phyloP scores from a whole-genome alignment of 768 basidiomycete genomes.

The Cyathus striatus region DNA sequence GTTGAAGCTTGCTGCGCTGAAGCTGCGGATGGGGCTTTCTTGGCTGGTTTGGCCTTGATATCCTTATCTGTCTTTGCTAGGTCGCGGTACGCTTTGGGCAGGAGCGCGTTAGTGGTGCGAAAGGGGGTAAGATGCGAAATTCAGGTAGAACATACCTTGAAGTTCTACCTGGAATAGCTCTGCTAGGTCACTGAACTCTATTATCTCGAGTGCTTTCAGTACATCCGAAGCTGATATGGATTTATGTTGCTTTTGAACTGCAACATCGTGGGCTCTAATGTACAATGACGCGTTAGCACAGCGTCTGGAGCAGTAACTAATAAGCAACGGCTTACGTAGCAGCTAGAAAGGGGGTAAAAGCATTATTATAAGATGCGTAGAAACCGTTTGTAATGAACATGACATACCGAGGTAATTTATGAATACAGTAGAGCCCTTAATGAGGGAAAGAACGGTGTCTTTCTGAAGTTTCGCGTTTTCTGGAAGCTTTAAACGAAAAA shows the following conservation, averaged over 20 bases:
- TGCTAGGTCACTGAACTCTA: constrained; percentile 72
- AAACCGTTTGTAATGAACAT: background rate
- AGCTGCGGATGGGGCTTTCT: constrained; percentile 13
- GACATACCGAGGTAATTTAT: constrained; percentile 85
- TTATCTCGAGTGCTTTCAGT: constrained; percentile 75
- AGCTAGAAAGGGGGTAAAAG: constrained; percentile 27
- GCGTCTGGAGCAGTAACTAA: background rate
- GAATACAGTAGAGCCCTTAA: constrained; percentile 91
- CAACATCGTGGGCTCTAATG: constrained; percentile 85
- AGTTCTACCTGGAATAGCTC: constrained; percentile 62
- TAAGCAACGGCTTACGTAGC: constrained; percentile 35
- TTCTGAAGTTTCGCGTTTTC: constrained; percentile 86
- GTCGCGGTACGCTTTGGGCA: constrained; percentile 58
- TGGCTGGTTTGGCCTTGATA: constrained; percentile 24
- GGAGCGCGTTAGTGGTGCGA: background rate
- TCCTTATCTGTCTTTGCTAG: constrained; percentile 57
- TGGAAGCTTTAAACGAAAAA: constrained; percentile 57
- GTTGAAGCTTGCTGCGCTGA: constrained; percentile 12
- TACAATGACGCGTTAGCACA: constrained; percentile 44
- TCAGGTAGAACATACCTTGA: constrained; percentile 38
- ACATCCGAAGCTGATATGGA: constrained; percentile 89
- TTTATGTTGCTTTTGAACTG: constrained; percentile 79
- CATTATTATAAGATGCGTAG: no score
- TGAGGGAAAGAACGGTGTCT: constrained; percentile 78
- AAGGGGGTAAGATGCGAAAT: background rate